Percentiles rank a stretch among this genome's conserved stretches.
These are phyloP conservation scores for Tylopilus sp. DNA, from an alignment of 768 basidiomycete genomes.

Conservation along the genomic window DNA sequence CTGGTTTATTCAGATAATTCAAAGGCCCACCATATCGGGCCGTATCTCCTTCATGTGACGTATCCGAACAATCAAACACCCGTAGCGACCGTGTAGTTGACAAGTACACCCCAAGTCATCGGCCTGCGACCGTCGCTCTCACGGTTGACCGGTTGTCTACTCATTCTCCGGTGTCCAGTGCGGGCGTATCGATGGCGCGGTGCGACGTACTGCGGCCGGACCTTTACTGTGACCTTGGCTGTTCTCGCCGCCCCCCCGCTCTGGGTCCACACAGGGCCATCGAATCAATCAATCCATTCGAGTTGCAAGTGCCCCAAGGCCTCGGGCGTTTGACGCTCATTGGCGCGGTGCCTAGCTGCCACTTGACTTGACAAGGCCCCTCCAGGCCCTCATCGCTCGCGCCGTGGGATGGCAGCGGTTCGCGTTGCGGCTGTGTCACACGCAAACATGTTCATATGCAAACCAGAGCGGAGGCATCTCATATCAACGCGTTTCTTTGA, in stretches of 20 bases:
- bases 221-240: neutral
- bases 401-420: slow-evolving; percentile 1
- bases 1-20: neutral
- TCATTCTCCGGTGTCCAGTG: neutral
- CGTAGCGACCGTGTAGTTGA: too few species aligned
- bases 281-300: slow-evolving; percentile 3
- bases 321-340: too few species aligned
- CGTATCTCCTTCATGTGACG: neutral
- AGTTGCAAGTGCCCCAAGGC: too few species aligned
- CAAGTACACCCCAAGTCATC: too few species aligned
- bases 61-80: too few species aligned
- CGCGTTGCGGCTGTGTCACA: too few species aligned
- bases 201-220: neutral
- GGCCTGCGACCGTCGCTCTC: neutral
- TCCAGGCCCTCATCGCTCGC: too few species aligned
- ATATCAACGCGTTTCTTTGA: too few species aligned
- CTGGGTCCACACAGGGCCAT: neutral
- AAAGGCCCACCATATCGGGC: neutral
- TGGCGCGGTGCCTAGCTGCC: slow-evolving; percentile 7
- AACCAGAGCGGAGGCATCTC: too few species aligned
- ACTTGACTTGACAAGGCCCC: neutral
- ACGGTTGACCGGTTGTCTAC: neutral
- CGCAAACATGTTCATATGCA: too few species aligned
- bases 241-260: neutral
- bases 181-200: neutral